phyloP scores from a whole-genome alignment of 129 eudicot genomes.

The Sambucus nigra region DNA sequence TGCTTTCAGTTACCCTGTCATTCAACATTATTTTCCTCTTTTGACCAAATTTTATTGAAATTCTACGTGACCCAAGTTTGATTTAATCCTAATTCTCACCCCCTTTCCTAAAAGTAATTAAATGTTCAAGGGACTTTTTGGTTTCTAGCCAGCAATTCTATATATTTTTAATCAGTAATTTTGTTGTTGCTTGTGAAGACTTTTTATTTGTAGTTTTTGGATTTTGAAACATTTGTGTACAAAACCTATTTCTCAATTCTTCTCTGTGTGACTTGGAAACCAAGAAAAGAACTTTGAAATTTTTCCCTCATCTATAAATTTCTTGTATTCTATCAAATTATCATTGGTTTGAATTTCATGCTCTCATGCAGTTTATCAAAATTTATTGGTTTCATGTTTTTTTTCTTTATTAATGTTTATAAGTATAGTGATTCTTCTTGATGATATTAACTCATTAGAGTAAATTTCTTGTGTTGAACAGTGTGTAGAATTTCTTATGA shows the following conservation, averaged over 20 bases:
- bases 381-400: constrained; percentile 7
- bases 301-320: neutral
- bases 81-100: neutral
- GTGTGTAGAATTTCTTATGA: constrained; percentile 43
- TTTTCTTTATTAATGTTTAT: constrained; percentile 10
- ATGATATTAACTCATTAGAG: neutral
- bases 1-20: neutral
- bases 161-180: neutral
- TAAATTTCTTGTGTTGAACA: constrained; percentile 13
- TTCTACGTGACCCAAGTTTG: neutral
- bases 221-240: neutral
- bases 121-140: neutral
- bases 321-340: neutral
- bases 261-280: constrained; percentile 11
- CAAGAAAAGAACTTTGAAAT: constrained; percentile 17
- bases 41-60: no score
- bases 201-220: neutral
- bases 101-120: neutral
- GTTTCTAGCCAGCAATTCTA: neutral
- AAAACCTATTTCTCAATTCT: neutral
- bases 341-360: no score
- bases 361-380: neutral
- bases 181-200: neutral
- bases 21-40: no score
- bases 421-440: constrained; percentile 5